A percentile compares a stretch with the other conserved stretches of the same genome.
phyloP scores from a whole-genome alignment of 192 early-diverging fungal species.

The Spinellus fusiger region DNA sequence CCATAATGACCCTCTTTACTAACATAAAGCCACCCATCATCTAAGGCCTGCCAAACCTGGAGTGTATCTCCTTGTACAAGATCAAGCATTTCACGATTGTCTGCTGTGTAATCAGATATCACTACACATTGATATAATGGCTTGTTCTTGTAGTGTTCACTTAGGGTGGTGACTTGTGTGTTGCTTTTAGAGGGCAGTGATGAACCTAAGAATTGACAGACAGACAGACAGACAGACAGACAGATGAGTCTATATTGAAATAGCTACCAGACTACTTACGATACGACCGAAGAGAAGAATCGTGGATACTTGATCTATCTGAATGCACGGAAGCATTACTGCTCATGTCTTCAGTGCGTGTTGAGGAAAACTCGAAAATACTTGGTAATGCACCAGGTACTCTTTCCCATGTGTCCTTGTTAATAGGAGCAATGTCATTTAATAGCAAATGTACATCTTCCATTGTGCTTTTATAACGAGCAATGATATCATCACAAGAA shows the following conservation, averaged over 20 bases:
- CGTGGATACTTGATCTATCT: too few species aligned
- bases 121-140: slow-evolving; percentile 8
- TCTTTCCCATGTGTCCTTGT: neutral
- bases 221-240: too few species aligned
- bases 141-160: neutral
- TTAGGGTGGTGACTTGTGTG: neutral
- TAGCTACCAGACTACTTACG: too few species aligned
- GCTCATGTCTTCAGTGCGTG: too few species aligned
- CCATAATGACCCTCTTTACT: slow-evolving; percentile 1
- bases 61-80: slow-evolving; percentile 1
- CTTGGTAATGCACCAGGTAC: neutral
- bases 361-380: too few species aligned
- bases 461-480: neutral
- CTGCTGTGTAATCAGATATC: slow-evolving; percentile 4
- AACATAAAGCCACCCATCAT: slow-evolving; percentile 11
- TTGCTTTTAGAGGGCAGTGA: neutral
- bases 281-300: too few species aligned
- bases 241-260: too few species aligned
- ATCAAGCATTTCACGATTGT: slow-evolving; percentile 12
- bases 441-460: neutral
- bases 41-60: neutral
- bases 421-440: slow-evolving; percentile 4
- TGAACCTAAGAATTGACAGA: too few species aligned
- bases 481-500: slow-evolving; percentile 2
- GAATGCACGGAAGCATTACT: too few species aligned